Evolutionary conservation across 805 yeast genomes (phyloP).

Genomic region (Scheffersomyces spartinae): DNA sequence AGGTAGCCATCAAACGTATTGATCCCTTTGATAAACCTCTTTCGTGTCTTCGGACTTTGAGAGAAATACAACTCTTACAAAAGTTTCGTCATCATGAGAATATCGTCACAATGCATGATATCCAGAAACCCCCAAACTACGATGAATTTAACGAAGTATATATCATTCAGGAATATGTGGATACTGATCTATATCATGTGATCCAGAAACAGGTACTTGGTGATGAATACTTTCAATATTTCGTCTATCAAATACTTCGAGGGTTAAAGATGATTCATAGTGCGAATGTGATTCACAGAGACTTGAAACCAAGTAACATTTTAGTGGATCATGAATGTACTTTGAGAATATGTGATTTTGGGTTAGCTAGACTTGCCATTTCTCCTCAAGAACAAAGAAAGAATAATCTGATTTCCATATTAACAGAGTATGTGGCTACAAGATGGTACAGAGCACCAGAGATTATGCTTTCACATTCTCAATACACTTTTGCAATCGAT

Average conservation of each 20-base stretch:
- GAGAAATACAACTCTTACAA: conserved; percentile 57
- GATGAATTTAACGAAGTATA: conserved; percentile 63
- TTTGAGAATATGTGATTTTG: conserved; percentile 70
- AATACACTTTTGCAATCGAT: conserved; percentile 67
- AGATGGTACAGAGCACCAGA: conserved; percentile 83
- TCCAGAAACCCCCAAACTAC: conserved; percentile 49
- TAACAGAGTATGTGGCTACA: conserved; percentile 78
- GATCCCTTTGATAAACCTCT: conserved; percentile 57
- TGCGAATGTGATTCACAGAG: conserved; percentile 66
- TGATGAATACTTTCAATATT: conserved; percentile 61
- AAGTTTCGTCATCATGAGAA: conserved; percentile 63
- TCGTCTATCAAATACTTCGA: conserved; percentile 57
- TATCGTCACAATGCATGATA: conserved; percentile 53
- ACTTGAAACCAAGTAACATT: conserved; percentile 64
- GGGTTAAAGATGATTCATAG: conserved; percentile 64
- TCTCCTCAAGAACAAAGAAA: conserved; percentile 29
- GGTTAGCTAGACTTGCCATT: conserved; percentile 46
- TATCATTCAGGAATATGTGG: conserved; percentile 69
- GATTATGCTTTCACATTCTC: conserved; percentile 63
- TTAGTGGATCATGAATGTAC: conserved; percentile 62
- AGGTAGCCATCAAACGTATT: conserved; percentile 70
- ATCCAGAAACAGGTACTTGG: conserved; percentile 44
- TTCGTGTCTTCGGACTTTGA: conserved; percentile 56
- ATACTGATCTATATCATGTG: conserved; percentile 56
- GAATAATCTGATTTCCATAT: conserved; percentile 22